Conservation (phyloP, 106 monocot genomes). For the Dioscorea dumetorum region DNA sequence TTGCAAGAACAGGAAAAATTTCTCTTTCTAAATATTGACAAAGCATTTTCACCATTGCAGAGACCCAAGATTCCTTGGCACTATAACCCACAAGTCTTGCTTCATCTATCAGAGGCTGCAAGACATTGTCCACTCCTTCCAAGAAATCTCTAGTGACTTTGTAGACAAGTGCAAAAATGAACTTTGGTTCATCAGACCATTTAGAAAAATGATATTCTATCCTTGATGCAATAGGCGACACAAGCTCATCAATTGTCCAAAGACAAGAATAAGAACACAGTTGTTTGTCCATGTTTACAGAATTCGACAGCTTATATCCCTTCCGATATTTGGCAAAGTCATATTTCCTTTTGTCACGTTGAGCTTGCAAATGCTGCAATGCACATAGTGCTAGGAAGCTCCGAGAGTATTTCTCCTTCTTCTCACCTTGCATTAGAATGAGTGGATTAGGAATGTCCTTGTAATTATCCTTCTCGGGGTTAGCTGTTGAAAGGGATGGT, state of each 20-base stretch:
- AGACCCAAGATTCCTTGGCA: conserved; percentile 76
- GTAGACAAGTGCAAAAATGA: conserved; percentile 73
- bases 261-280: conserved; percentile 18
- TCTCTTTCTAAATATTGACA: conserved; percentile 33
- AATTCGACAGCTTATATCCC: neutral
- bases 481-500: conserved; percentile 40
- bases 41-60: conserved; percentile 57
- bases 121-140: conserved; percentile 49
- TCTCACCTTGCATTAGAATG: conserved; percentile 46
- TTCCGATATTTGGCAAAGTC: conserved; percentile 2
- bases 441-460: conserved; percentile 42
- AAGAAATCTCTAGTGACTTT: conserved; percentile 55
- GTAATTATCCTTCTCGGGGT: conserved; percentile 8
- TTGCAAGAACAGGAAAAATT: conserved; percentile 39
- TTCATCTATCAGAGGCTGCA: conserved; percentile 79
- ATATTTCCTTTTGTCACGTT: conserved; percentile 15
- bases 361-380: conserved; percentile 50
- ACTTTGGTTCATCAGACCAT: conserved; percentile 65
- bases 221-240: conserved; percentile 38
- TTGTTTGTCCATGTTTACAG: conserved; percentile 8
- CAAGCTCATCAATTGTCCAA: conserved; percentile 75
- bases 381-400: conserved; percentile 56
- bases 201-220: conserved; percentile 66
- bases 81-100: conserved; percentile 50
- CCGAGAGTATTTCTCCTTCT: conserved; percentile 39